Evolutionary conservation across 2,329 filamentous ascomycete species (phyloP), one percentile per base, ranked within the genome.

Genomic region (Blumeriella jaapii): DNA sequence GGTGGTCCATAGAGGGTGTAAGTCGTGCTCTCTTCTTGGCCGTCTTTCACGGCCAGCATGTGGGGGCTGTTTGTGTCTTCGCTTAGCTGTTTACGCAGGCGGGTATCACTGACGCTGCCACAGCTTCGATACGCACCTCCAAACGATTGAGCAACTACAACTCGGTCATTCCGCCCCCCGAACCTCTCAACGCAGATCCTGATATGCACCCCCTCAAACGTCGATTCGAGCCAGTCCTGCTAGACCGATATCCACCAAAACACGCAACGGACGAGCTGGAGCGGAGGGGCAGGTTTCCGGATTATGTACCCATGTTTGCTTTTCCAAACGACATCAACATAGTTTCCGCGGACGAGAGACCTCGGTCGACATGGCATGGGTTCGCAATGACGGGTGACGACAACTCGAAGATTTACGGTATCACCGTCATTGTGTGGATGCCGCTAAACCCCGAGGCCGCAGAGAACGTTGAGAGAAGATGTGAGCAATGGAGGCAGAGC

Each of bases 281-380:
- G 48, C 71, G 81, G 51, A 72, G 91, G 53, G 86, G 85, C 35
- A 78, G 73, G 38, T 96, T 98, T 54, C 91, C 91, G 1, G 91
- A 98, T 55, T 98, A 95, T 53, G 85, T 98, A 12, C 91, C 91
- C 38, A 96, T 98, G 91, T 98, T 98, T 59, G 87, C 91, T 35
- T 98, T 96, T 52, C 91, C 91, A 29, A 95, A 96, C 59, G 91
- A 98, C 58, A 91, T 98, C 50, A 86, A 86, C 45, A 91, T 98
- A 34, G 84, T 96, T 7, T 95, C 91, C 1, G 87, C 87, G 1
- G 91, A 98, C 53, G 85, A 94, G 56, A 73, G 87, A 42, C 91
- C 91, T 1, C 72, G 86, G 42, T 89, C 91, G n/a, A 95, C 87
- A 15, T 98, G 91, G 91, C 91, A 98, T 60, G 91, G 91, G 31